phyloP scores from a whole-genome alignment of 345 rosid species.

The Limnanthes douglasii region DNA sequence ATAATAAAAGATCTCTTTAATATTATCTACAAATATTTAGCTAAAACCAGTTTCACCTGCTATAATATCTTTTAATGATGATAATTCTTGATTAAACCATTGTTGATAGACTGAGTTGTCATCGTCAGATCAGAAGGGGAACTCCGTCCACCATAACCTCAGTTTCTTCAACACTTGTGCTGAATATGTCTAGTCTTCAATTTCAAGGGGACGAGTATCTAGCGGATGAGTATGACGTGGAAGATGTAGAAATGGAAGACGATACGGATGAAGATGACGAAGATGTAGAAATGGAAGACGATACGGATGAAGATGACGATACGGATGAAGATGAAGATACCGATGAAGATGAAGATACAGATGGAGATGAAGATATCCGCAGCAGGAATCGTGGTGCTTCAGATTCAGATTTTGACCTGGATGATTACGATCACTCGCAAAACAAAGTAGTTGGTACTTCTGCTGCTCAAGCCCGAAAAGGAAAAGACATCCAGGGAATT shows the following conservation, averaged over 20 bases:
- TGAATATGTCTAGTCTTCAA: too few species aligned
- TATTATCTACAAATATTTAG: too few species aligned
- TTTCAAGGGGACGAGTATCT: too few species aligned
- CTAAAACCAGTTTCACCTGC: too few species aligned
- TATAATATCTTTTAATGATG: too few species aligned
- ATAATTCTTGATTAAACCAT: too few species aligned
- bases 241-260: slow-evolving; percentile 12
- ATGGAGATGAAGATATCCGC: slow-evolving; percentile 29
- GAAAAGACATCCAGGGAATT: slow-evolving; percentile 77
- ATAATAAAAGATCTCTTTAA: too few species aligned
- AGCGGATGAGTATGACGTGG: too few species aligned
- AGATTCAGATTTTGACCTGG: slow-evolving; percentile 62
- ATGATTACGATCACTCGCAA: slow-evolving; percentile 38
- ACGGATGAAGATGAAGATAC: slow-evolving; percentile 51
- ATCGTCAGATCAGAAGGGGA: too few species aligned
- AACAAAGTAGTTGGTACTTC: slow-evolving; percentile 47
- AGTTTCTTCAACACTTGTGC: too few species aligned
- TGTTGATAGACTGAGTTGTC: too few species aligned
- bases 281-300: slow-evolving; percentile 21
- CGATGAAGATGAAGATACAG: slow-evolving; percentile 24
- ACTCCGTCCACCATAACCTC: too few species aligned
- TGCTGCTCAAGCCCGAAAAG: slow-evolving; percentile 63
- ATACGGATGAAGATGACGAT: slow-evolving; percentile 32
- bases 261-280: slow-evolving; percentile 54
- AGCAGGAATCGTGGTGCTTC: slow-evolving; percentile 28